These are phyloP conservation scores for Fusarium xyrophilum DNA, from an alignment of 2,329 filamentous ascomycete genomes.

Conservation along the genomic window DNA sequence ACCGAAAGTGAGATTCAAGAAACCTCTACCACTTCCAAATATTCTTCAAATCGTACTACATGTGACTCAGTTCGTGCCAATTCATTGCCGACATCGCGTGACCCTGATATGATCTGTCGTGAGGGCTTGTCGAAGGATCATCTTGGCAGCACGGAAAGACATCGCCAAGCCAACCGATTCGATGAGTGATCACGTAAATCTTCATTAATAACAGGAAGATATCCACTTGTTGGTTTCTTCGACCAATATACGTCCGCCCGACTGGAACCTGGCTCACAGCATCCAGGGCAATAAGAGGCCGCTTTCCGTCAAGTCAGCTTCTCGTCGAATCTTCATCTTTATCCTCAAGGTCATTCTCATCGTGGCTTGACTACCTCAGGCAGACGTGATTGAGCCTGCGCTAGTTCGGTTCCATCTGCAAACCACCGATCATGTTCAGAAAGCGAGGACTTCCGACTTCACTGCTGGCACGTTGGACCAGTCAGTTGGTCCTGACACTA, in stretches of 20 bases:
- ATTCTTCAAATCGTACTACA: rapidly evolving
- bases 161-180: not conserved
- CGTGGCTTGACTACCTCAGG: rapidly evolving
- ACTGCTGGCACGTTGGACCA: rapidly evolving
- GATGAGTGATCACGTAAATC: not conserved
- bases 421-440: rapidly evolving
- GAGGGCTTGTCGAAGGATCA: not conserved
- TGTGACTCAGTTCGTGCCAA: rapidly evolving
- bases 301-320: not conserved
- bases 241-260: too few species aligned
- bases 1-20: rapidly evolving
- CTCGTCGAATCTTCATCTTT: not conserved
- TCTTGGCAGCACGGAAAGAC: not conserved
- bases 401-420: rapidly evolving
- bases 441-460: rapidly evolving
- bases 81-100: rapidly evolving
- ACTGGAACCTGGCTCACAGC: rapidly evolving
- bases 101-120: not conserved
- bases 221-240: rapidly evolving
- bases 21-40: rapidly evolving
- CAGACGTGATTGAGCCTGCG: rapidly evolving
- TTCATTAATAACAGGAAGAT: rapidly evolving
- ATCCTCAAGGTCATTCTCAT: rapidly evolving
- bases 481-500: rapidly evolving
- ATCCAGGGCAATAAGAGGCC: too few species aligned